Base-by-base conservation (phyloP, 1,284 basidiomycete species). In the Rhodotorula glutinis region DNA sequence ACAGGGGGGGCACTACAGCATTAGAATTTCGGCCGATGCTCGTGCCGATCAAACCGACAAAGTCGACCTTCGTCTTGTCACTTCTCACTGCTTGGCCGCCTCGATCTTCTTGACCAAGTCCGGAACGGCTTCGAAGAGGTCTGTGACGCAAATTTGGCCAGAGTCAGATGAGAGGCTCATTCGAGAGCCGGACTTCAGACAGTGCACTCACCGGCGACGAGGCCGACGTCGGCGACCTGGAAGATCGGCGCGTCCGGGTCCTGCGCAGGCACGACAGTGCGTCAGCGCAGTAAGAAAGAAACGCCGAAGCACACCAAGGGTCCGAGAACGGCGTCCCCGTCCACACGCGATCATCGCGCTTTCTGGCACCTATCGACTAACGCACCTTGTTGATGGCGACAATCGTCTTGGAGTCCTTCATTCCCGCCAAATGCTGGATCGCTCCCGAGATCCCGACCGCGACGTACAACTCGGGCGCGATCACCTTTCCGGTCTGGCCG, bases 341-440 rank as follows among this genome's bases (percentile, higher is more conserved):
- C n/a, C n/a, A n/a, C n/a, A n/a, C n/a, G n/a, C n/a, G n/a, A n/a
- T n/a, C n/a, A n/a, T n/a, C n/a, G n/a, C n/a, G n/a, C n/a, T n/a
- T n/a, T n/a, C n/a, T n/a, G 11, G 9, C 25, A 30, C 29, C 11
- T 17, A 13, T 4, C 16, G 7, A 11, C 14, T 19, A 27, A 62
- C 77, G 60, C 63, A 87, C 92, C 85, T 99, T 99, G 84, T 99
- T 99, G 75, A 98, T 87, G 11, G 96, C 95, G 38, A 97, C 94
- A 73, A 99, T 99, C 75, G 97, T 84, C 82, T 98, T 98, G 25
- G 91, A 93, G 79, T 98, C 96, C 80, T 98, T 98, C 96, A 98
- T 99, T 41, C 96, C 96, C 38, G 96, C 96, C 70, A 98, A 83
- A 82, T 98, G 96, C 81, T 99, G 96, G 76, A 98, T 98, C 29